These are phyloP conservation scores for Nemophila menziesii DNA, from an alignment of 257 asterid species.

Conservation along the genomic window DNA sequence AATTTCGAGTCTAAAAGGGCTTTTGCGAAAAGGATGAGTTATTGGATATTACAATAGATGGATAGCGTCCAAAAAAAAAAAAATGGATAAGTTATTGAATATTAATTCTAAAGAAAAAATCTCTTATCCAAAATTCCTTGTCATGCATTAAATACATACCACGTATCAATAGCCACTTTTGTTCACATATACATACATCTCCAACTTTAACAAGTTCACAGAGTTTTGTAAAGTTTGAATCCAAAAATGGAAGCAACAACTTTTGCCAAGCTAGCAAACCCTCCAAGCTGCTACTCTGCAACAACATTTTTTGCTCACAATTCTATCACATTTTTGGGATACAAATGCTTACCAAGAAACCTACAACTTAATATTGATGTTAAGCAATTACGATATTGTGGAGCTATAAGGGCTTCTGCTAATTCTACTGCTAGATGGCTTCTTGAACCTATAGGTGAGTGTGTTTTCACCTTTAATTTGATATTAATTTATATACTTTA, in stretches of 20 bases:
- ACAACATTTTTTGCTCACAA: constrained; percentile 14
- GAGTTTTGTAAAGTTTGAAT: neutral
- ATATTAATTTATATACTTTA: too few relatives aligned
- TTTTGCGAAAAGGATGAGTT: too few relatives aligned
- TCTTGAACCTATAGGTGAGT: constrained; percentile 67
- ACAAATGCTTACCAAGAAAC: constrained; percentile 34
- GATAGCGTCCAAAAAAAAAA: too few relatives aligned
- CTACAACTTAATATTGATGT: constrained; percentile 22
- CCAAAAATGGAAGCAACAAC: constrained; percentile 1
- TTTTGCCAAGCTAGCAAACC: constrained; percentile 1
- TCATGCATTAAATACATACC: constrained; percentile 13
- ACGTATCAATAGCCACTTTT: constrained; percentile 6
- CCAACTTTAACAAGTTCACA: neutral
- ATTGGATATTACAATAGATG: too few relatives aligned
- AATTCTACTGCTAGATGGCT: constrained; percentile 49
- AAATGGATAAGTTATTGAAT: too few relatives aligned
- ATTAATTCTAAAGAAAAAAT: too few relatives aligned
- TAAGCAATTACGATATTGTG: constrained; percentile 32
- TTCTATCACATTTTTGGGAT: constrained; percentile 35
- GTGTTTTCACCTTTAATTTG: neutral
- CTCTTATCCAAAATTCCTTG: constrained; percentile 10
- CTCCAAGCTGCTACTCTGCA: constrained; percentile 10
- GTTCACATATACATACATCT: neutral
- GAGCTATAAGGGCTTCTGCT: constrained; percentile 37
- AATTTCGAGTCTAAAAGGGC: too few relatives aligned